Evolutionary conservation across 1,284 basidiomycete genomes (phyloP), one percentile per base, ranked within the genome.

Genomic region (Taiwanofungus camphoratus): DNA sequence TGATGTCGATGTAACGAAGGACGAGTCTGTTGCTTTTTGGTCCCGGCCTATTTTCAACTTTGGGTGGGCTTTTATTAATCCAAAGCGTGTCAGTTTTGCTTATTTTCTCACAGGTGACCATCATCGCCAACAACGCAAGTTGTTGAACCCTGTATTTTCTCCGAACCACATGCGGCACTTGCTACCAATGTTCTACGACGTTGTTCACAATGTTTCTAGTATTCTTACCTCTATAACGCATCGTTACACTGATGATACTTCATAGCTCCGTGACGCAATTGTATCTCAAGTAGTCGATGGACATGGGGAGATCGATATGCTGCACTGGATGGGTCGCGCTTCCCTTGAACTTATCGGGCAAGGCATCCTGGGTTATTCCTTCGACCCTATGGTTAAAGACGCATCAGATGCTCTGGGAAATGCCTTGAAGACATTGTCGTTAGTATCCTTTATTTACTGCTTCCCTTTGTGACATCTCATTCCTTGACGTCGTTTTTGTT

Each of bases 321-420:
- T 60, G 13, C 30, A 49, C 8, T 65, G 63, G 58, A 59, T 60
- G 54, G 56, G 55, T 12, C 57, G 61, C 37, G 52, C 58, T n/a
- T 59, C 64, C 5, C 53, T 67, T 16, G 65, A 67, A 48, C 51
- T 61, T 9, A 54, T 67, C 40, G 62, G 63, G 6, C 64, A 65
- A 42, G 63, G 56, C 6, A 63, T 62, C 1, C 51, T 67, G 5
- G 64, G 63, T 2, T 61, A 66, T 45, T 58, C 62, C 6, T 65
- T 67, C 47, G 54, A 61, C 42, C 54, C 60, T 4, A 53, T 65
- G 16, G 49, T 48, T 16, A 45, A 50, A 4, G 49, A 55, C 19
- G 44, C 41, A 12, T 39, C 50, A 2, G 52, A 63, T 41, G 45
- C 46, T 15, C 61, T 55, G 29, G 52, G 54, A 4, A 49, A 56